Base-by-base conservation (phyloP, 345 rosid species). In the Dimocarpus longan region DNA sequence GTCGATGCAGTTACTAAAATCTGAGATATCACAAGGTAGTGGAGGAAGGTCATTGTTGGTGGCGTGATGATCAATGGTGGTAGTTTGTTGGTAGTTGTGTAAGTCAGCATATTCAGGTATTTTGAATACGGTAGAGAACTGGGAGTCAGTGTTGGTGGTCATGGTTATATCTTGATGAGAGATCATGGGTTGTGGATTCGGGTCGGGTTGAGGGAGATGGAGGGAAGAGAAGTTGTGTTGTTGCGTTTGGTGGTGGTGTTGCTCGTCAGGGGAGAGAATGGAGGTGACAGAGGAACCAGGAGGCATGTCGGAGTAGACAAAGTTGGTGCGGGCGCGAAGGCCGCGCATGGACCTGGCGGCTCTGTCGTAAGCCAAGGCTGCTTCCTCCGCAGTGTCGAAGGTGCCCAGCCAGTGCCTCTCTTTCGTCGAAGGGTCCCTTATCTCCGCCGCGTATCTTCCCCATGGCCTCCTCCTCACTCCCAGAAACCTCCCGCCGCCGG, bases 351-450 rank as follows among this genome's bases (percentile, higher is more conserved):
- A 87, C 74, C 94, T 82, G 43, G 97, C 93, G 2, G 97, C 94
- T 77, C 91, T 84, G 86, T 93, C 93, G 56, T 93, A 93, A 57
- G 95, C 97, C 86, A 93, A 78, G 50, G 95, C 97, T 6, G 97
- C 97, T 78, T 93, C 95, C 78, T 91, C 93, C 0, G 97, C 95
- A 0, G 95, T 93, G 82, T 93, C 97, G 42, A 93, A 91, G 43
- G 97, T 93, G 18, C 97, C 95, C 3, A 93, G 89, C 97, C 97
- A 93, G 82, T 90, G 97, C 80, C 95, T 89, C 80, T 93, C 93
- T 74, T 93, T 93, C 37, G 97, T 91, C 16, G 91, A 82, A 37
- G 97, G 97, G 87, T 93, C 93, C 80, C 97, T 81, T 64, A 93
- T 93, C 86, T 93, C 97, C 3, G 95, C 97, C 0, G 97, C 95